Base-by-base conservation (phyloP, 2,329 filamentous ascomycete species). In the Sarocladium kiliense region DNA sequence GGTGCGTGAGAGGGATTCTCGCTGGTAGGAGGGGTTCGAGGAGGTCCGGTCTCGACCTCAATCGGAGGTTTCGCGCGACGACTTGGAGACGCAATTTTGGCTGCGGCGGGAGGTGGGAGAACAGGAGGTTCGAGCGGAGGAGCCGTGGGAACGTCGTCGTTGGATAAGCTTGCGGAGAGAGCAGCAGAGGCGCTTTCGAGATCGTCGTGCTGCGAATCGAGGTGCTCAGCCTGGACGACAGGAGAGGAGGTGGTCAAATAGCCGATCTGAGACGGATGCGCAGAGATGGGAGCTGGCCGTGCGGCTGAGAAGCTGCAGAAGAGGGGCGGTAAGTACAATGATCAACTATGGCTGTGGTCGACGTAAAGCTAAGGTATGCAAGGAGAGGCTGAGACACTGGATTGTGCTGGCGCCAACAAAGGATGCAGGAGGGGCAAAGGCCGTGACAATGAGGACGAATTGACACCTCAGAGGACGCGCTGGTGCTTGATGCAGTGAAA, bases 171-270 rank as follows among this genome's bases (percentile, higher is more conserved):
- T 68, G 57, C 63, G 55, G 58, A 60, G 36, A 65, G 72, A 58
- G 45, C 63, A 54, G 30, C 19, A 47, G 53, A 26, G 14, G 37
- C 19, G 26, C 23, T 37, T 25, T 55, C 34, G 16, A n/a, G 60
- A 59, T 42, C 12, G 55, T 60, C 58, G 32, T 58, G 54, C 37
- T 61, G 59, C 21, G 65, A 57, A 39, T 66, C 62, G 32, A 79
- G 64, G 60, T 79, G 78, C 23, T 74, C 75, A 50, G 81, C 78
- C 63, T 86, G 84, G 53, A 88, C 79, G 57, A 87, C 70, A 30
- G 87, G 83, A 21, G 86, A 88, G 27, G 86, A 87, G 32, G 84
- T 82, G 50, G 86, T 88, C 58, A 87, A 74, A 67, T 87, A 84
- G 59, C 83, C 84, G 64, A 81, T 77, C 63, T 88, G 85, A 32